phyloP scores from a whole-genome alignment of 495 filamentous ascomycete species.

The Lichenothelia convexa region DNA sequence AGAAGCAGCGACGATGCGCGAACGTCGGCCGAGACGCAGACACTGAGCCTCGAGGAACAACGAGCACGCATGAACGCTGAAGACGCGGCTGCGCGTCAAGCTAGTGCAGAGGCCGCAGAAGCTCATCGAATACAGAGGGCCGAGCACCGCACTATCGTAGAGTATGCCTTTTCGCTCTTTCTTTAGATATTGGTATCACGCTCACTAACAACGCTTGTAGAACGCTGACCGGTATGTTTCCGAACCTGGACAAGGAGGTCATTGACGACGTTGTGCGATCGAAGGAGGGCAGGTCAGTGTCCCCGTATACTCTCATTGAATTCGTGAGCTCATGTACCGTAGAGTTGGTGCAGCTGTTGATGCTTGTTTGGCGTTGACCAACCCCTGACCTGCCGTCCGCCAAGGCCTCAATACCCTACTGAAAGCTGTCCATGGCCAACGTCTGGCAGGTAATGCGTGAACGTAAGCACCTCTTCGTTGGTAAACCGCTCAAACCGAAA shows the following conservation, averaged over 20 bases:
- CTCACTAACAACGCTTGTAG: no score
- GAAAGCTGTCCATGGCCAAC: no score
- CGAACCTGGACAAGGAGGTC: constrained; percentile 71
- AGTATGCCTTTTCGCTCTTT: constrained; percentile 27
- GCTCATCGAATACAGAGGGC: constrained; percentile 65
- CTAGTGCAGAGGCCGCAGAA: constrained; percentile 80
- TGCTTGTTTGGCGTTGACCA: constrained; percentile 76
- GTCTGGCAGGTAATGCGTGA: no score
- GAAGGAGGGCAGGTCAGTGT: constrained; percentile 76
- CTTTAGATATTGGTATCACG: no score
- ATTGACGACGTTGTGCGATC: constrained; percentile 86
- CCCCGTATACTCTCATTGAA: not conserved
- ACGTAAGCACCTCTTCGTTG: no score
- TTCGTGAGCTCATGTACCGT: constrained; percentile 5
- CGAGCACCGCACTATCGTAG: constrained; percentile 81
- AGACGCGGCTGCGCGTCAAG: constrained; percentile 85
- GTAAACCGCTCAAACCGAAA: no score
- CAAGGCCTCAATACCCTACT: no score
- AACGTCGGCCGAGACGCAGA: constrained; percentile 17
- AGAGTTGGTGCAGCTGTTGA: constrained; percentile 84
- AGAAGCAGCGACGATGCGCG: constrained; percentile 20
- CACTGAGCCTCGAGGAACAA: constrained; percentile 11
- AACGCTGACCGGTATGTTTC: constrained; percentile 83
- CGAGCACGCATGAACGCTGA: constrained; percentile 38
- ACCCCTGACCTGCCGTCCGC: no score